Evolutionary conservation across 108 stramenopile genomes (phyloP).

Genomic region (Cyclotella atomus): DNA sequence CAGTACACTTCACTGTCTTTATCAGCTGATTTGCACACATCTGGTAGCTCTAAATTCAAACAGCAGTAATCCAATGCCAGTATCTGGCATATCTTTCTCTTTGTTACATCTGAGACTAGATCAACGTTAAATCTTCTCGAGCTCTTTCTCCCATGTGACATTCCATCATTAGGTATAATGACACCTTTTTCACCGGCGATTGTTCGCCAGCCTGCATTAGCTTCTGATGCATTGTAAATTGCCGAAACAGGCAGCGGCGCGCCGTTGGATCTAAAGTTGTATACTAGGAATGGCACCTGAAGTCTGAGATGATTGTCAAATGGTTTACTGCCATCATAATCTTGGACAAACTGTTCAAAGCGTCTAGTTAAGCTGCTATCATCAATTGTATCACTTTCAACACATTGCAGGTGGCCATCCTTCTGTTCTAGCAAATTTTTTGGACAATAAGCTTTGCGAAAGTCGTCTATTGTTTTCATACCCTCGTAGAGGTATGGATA

Average conservation of each 20-base stretch:
- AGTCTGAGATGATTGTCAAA: slow-evolving; percentile 48
- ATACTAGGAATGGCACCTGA: slow-evolving; percentile 39
- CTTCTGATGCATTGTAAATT: slow-evolving; percentile 45
- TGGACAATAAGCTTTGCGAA: slow-evolving; percentile 35
- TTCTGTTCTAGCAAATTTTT: neutral
- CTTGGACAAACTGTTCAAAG: slow-evolving; percentile 41
- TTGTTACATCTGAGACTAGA: slow-evolving; percentile 35
- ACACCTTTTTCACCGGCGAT: slow-evolving; percentile 39
- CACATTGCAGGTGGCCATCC: slow-evolving; percentile 7
- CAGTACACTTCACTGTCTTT: slow-evolving; percentile 31
- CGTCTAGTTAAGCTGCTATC: slow-evolving; percentile 31
- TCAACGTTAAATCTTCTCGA: slow-evolving; percentile 39
- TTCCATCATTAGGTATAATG: slow-evolving; percentile 13
- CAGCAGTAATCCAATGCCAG: slow-evolving; percentile 53
- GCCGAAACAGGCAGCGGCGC: slow-evolving; percentile 36
- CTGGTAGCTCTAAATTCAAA: slow-evolving; percentile 42
- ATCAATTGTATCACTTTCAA: slow-evolving; percentile 36
- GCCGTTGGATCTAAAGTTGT: slow-evolving; percentile 11
- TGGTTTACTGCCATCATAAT: slow-evolving; percentile 47
- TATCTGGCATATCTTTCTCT: slow-evolving; percentile 35
- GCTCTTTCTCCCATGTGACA: slow-evolving; percentile 37
- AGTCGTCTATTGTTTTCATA: slow-evolving; percentile 23
- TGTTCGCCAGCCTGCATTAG: slow-evolving; percentile 37
- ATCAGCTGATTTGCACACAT: slow-evolving; percentile 18
- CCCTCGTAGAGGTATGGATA: slow-evolving; percentile 51